phyloP scores from a whole-genome alignment of 352 stramenopile genomes.

The Phytophthora melonis region DNA sequence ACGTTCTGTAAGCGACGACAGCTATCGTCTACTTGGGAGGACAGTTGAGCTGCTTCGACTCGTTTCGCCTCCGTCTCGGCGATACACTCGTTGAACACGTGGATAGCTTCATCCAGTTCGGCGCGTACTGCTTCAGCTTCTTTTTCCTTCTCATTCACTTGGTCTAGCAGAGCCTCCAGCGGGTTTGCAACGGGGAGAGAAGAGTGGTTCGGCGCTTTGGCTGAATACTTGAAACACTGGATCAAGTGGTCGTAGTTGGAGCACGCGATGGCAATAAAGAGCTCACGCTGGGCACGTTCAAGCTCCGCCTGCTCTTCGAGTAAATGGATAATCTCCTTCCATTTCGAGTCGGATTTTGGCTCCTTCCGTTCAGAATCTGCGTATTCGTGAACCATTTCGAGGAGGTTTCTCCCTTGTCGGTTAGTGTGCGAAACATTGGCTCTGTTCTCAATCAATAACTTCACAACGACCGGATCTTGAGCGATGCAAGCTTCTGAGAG shows the following conservation, averaged over 20 bases:
- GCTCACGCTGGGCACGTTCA: slow-evolving; percentile 57
- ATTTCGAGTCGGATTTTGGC: slow-evolving; percentile 20
- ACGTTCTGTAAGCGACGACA: slow-evolving; percentile 62
- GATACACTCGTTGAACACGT: slow-evolving; percentile 74
- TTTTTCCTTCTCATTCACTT: slow-evolving; percentile 31
- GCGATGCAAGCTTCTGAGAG: slow-evolving; percentile 70
- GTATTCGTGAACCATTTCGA: slow-evolving; percentile 48
- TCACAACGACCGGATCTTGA: slow-evolving; percentile 56
- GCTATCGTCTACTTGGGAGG: slow-evolving; percentile 66
- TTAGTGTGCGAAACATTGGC: slow-evolving; percentile 73
- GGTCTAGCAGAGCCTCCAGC: slow-evolving; percentile 30
- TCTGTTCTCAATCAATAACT: slow-evolving; percentile 66
- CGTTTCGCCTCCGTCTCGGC: slow-evolving; percentile 77
- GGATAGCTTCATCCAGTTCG: slow-evolving; percentile 58
- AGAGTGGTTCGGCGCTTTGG: slow-evolving; percentile 19
- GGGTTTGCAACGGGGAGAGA: slow-evolving; percentile 10
- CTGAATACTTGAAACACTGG: slow-evolving; percentile 53
- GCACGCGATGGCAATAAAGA: slow-evolving; percentile 77
- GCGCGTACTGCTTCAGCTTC: slow-evolving; percentile 16
- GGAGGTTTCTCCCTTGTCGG: slow-evolving; percentile 58
- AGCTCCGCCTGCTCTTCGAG: slow-evolving; percentile 56
- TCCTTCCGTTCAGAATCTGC: slow-evolving; percentile 16
- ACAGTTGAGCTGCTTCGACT: slow-evolving; percentile 48
- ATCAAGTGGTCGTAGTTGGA: slow-evolving; percentile 75
- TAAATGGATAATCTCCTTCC: slow-evolving; percentile 48